These are phyloP conservation scores for Diaporthe destruens DNA, from an alignment of 2,329 filamentous ascomycete genomes.

Conservation along the genomic window DNA sequence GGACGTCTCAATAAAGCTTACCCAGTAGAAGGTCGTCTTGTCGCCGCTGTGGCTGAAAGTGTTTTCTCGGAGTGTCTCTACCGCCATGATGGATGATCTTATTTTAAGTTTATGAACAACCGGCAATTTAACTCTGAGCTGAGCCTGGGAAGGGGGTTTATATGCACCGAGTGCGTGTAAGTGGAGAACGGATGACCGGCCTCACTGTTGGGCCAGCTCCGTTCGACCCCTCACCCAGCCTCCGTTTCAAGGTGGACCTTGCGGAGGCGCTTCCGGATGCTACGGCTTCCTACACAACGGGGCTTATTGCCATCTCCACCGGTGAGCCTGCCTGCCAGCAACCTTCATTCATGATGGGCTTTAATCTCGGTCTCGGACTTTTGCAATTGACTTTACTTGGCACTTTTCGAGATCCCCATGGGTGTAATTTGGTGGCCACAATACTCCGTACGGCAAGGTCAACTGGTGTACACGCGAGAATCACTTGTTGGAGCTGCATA, in stretches of 20 bases:
- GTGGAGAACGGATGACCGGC: constrained; percentile 6
- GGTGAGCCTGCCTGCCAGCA: neutral
- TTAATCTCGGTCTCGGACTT: neutral
- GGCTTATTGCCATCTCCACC: neutral
- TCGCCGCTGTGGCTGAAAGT: constrained; percentile 43
- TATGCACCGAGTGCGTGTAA: neutral
- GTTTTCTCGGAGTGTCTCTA: constrained; percentile 32
- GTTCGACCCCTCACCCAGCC: constrained; percentile 19
- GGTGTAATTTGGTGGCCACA: no score
- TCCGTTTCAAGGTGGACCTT: neutral
- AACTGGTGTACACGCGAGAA: neutral
- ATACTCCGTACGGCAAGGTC: no score
- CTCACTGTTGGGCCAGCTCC: neutral
- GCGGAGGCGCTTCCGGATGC: neutral
- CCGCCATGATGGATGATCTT: constrained; percentile 23
- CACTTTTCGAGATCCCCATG: neutral
- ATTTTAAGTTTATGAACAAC: neutral
- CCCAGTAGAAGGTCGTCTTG: constrained; percentile 46
- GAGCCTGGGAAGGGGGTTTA: constrained; percentile 10
- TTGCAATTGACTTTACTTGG: neutral
- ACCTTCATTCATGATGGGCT: neutral
- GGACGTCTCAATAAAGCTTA: neutral
- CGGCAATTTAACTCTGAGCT: neutral
- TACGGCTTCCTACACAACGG: constrained; percentile 1
- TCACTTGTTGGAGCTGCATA: neutral